Base-by-base conservation (phyloP, 805 yeast species). In the Starmerella tilneyi region DNA sequence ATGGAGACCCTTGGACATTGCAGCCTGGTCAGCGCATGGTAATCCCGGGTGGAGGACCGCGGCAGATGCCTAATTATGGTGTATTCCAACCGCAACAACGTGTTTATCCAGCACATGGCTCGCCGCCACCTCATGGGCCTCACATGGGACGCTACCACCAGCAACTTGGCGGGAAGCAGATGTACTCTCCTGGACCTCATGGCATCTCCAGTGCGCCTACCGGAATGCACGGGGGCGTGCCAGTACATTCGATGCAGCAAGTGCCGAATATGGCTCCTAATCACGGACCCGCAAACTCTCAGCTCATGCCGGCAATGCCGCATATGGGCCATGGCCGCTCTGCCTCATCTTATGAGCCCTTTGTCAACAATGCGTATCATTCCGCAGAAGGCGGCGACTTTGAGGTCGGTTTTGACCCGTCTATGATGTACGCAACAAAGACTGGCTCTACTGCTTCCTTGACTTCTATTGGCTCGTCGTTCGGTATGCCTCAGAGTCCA, bases 241-340 rank as follows among this genome's bases (percentile, higher is more conserved):
- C 17, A 13, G 21, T 50, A 43, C 49, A 48, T 15, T 34, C 40
- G 2, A 29, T 44, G 43, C 51, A 42, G 36, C 46, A 43, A 19
- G 15, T 22, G 40, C 50, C 37, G 26, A 32, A 17, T 16, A 2
- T 20, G 36, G 29, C 4, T n/a, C 49, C 43, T 20, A 23, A 31
- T 15, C 26, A n/a, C 16, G 37, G 37, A n/a, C 22, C 17, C 17
- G 47, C 23, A 8, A n/a, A n/a, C n/a, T 13, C 35, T 4, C 42
- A 28, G 43, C 37, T 24, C n/a, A 44, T 37, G 43, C 45, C 24
- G 33, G 26, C 30, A 3, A 23, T 27, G 28, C 28, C 8, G 22
- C 40, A 28, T 5, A 30, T 20, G 27, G 38, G 38, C 19, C 38
- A 34, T n/a, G 38, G 38, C 15, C 38, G 38, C 17, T 34, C 38